Evolutionary conservation across 257 asterid genomes (phyloP), one percentile per base, ranked within the genome.

Genomic region (Scutellaria minor): DNA sequence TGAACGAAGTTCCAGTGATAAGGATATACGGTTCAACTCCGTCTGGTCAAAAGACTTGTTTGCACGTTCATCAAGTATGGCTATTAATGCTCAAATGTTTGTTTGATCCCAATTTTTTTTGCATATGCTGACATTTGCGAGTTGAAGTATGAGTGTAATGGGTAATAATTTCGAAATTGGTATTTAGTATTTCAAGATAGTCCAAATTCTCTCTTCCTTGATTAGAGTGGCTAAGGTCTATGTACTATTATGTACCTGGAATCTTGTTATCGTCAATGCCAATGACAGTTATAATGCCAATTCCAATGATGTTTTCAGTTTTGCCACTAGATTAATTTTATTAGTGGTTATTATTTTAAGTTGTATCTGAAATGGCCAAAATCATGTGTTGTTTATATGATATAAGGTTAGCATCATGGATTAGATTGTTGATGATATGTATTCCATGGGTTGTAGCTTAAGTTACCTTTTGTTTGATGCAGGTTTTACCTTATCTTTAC

Each of bases 31-130:
- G 98, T 20, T 83, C 98, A 18, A 93, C 97, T 45, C 96, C 96
- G 20, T 96, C 93, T 76, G 98, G 96, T 54, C 98, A 93, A 84
- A 93, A 91, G 80, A 80, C 98, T 67, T 93, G 97, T 78, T 79
- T 93, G 94, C 98, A 93, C 84, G 67, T 93, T 68, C 98, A 91
- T 75, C 84, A 86, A 68, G 97, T 91, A 89, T 74, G 90, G 11
- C 31, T 64, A 31, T 57, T 48, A 14, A 58, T 67, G 47, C 69
- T 57, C 3, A 7, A 58, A 41, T 10, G 15, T 52, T 42, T 48
- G 6, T 64, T 59, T 67, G 60, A 24, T 31, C 9, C 51, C 50
- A 37, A 60, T 15, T 7, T 5, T 5, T 27, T 64, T 64, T 54
- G 57, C 56, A 44, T 67, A 7, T 39, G 14, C 24, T 45, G 61